Conservation (phyloP, 306 rosid species). For the Comarum palustre region DNA sequence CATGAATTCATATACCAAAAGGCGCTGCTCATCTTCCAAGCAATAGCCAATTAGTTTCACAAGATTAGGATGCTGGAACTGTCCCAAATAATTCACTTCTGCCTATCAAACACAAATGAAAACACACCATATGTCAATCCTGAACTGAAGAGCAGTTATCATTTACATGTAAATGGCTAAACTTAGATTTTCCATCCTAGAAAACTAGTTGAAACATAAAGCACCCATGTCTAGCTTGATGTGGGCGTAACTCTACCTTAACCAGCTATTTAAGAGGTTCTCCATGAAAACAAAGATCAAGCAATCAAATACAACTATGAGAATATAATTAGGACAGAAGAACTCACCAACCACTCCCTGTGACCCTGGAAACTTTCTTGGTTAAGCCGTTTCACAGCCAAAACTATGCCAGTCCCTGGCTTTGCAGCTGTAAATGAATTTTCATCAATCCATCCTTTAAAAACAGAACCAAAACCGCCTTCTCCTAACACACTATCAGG, state of each 20-base stretch:
- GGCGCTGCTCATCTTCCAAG: conserved; percentile 53
- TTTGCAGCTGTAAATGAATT: conserved; percentile 44
- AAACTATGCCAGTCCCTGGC: conserved; percentile 50
- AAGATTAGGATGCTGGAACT: conserved; percentile 42
- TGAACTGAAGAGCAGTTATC: neutral
- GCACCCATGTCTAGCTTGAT: neutral
- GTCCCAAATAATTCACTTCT: conserved; percentile 54
- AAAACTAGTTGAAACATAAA: neutral
- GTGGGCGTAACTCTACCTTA: conserved; percentile 1
- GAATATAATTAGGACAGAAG: neutral
- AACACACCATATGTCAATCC: conserved; percentile 8
- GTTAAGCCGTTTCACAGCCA: conserved; percentile 51
- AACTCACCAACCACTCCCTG: conserved; percentile 55
- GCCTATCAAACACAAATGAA: conserved; percentile 32
- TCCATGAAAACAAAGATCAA: neutral
- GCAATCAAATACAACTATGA: neutral
- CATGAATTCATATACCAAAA: conserved; percentile 55
- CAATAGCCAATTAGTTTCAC: conserved; percentile 50
- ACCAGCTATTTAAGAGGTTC: neutral
- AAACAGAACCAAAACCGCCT: conserved; percentile 56
- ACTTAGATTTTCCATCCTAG: neutral
- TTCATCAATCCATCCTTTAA: conserved; percentile 55
- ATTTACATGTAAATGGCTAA: neutral
- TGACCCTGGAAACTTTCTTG: conserved; percentile 51
- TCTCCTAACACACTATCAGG: conserved; percentile 57